These are phyloP conservation scores for Trypanosoma vivax DNA, from an alignment of 208 protist species.

Conservation along the genomic window DNA sequence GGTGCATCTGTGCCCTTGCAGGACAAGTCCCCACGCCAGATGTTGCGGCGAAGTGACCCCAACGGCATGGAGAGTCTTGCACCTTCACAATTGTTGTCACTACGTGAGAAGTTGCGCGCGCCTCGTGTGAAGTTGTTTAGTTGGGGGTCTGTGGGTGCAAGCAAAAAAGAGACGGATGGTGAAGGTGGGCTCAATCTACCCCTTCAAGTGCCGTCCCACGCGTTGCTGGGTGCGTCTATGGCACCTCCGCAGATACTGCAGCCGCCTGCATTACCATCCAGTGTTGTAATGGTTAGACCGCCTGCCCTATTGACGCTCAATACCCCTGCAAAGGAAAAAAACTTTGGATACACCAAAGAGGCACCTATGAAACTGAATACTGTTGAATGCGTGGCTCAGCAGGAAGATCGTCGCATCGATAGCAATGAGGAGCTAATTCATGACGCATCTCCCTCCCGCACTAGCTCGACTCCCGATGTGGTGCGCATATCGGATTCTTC, in stretches of 20 bases:
- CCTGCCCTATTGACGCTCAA: slow-evolving; percentile 31
- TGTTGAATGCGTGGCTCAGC: not conserved
- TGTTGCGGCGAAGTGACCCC: not conserved
- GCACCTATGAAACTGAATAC: no score
- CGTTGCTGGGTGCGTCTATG: slow-evolving; percentile 10
- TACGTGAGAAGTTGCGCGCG: slow-evolving; percentile 1
- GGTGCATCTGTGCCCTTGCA: slow-evolving; percentile 3
- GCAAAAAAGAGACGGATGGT: no score
- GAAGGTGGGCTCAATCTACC: no score
- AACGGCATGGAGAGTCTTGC: not conserved
- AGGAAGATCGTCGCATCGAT: slow-evolving; percentile 5
- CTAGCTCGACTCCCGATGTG: no score
- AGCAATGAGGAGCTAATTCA: not conserved
- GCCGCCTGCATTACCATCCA: slow-evolving; percentile 48
- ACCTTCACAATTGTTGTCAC: slow-evolving; percentile 8
- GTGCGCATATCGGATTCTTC: no score
- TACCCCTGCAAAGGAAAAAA: not conserved
- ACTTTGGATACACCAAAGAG: not conserved
- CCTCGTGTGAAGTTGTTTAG: slow-evolving; percentile 17
- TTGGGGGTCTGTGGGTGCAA: not conserved
- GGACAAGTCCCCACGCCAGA: not conserved
- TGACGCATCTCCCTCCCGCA: not conserved
- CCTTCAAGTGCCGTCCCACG: not conserved
- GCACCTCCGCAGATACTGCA: slow-evolving; percentile 12
- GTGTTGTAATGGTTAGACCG: slow-evolving; percentile 44